These are phyloP conservation scores for Takashimella koratensis DNA, from an alignment of 1,284 basidiomycete species.

Conservation along the genomic window DNA sequence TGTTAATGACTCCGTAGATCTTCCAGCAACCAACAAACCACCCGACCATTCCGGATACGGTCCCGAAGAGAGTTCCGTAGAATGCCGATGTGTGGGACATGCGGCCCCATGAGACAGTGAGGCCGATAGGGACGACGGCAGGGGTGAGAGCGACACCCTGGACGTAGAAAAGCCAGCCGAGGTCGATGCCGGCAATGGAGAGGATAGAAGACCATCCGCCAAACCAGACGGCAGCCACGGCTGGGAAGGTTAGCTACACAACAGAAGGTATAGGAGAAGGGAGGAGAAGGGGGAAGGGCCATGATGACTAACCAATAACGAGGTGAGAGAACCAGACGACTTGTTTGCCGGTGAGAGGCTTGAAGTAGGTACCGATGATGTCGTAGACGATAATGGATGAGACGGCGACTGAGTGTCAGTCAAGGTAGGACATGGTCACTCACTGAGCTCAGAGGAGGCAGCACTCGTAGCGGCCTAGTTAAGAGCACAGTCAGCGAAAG, in stretches of 20 bases:
- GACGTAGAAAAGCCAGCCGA: conserved; percentile 29
- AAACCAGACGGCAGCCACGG: conserved; percentile 13
- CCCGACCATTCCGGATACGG: conserved; percentile 13
- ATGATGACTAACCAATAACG: conserved; percentile 4
- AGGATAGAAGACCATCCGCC: conserved; percentile 19
- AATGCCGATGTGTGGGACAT: conserved; percentile 10
- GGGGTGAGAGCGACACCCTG: conserved; percentile 24
- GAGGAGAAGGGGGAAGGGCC: too few relatives aligned
- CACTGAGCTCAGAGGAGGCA: too few relatives aligned
- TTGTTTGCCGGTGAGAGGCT: too few relatives aligned
- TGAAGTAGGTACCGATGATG: too few relatives aligned
- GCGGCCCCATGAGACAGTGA: conserved; percentile 20
- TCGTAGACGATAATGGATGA: too few relatives aligned
- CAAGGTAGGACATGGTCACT: too few relatives aligned
- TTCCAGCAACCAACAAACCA: conserved; percentile 32
- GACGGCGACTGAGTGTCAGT: too few relatives aligned
- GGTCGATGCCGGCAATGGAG: conserved; percentile 17
- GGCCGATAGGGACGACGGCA: conserved; percentile 23
- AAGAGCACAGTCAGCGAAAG: conserved; percentile 12
- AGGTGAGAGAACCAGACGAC: conserved; percentile 13
- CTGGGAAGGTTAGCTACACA: not conserved
- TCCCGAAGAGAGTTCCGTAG: conserved; percentile 15
- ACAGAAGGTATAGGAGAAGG: too few relatives aligned
- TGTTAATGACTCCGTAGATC: too few relatives aligned
- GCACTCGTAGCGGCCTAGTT: too few relatives aligned